Percentiles rank a stretch among this genome's conserved stretches.
These are phyloP conservation scores for Aspergillus transmontanensis DNA, from an alignment of 2,329 filamentous ascomycete genomes.

Conservation along the genomic window DNA sequence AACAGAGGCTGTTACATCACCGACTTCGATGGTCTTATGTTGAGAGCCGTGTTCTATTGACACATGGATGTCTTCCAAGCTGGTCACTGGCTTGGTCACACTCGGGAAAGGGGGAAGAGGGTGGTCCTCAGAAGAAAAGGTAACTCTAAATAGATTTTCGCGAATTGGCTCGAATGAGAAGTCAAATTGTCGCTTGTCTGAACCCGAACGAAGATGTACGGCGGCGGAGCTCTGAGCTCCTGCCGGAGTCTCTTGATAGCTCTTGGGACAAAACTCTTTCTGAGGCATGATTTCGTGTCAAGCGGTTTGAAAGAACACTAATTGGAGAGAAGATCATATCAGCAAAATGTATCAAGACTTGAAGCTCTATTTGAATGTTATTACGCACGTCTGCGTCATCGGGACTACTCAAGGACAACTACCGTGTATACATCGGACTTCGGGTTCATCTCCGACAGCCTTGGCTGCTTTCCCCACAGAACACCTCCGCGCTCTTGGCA, in stretches of 20 bases:
- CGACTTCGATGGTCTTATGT: conserved; percentile 50
- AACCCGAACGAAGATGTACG: conserved; percentile 48
- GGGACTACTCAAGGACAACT: background rate
- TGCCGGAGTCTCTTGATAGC: conserved; percentile 36
- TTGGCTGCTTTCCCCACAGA: background rate
- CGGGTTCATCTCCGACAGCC: conserved; percentile 33
- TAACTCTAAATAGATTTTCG: conserved; percentile 67
- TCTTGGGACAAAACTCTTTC: conserved; percentile 47
- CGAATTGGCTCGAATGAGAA: conserved; percentile 67
- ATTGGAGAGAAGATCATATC: background rate
- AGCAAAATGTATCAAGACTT: background rate
- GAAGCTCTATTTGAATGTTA: conserved; percentile 25
- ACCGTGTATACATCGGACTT: conserved; percentile 27
- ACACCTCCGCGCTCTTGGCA: conserved; percentile 1
- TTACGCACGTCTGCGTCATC: background rate
- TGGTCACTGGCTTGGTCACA: conserved; percentile 48
- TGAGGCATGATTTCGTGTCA: conserved; percentile 49
- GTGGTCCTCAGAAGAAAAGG: conserved; percentile 64
- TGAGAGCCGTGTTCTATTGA: conserved; percentile 35
- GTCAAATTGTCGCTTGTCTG: conserved; percentile 46
- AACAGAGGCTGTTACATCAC: conserved; percentile 56
- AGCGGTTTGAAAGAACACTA: background rate
- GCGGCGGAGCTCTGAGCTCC: conserved; percentile 26
- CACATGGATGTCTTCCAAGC: conserved; percentile 38
- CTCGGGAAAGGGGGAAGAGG: conserved; percentile 68